Conservation (phyloP, 139 green algal species). For the Closterium sp. region DNA sequence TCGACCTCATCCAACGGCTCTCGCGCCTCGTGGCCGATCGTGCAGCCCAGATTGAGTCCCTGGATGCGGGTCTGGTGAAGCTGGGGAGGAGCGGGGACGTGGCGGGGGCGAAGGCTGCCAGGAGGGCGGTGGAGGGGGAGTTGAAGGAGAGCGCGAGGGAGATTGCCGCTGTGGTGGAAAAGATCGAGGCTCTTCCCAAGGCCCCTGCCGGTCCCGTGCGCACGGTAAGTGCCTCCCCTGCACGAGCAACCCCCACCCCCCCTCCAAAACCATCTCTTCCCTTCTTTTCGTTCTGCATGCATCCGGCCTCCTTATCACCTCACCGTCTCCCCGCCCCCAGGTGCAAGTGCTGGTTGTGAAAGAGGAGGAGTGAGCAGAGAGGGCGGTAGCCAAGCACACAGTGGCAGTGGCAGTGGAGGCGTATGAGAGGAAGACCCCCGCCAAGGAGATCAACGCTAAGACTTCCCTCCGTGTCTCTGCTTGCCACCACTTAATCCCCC, state of each 20-base stretch:
- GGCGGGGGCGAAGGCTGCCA: constrained; percentile 7
- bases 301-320: neutral
- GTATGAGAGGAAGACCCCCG: constrained; percentile 25
- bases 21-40: constrained; percentile 9
- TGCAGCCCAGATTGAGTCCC: neutral
- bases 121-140: constrained; percentile 7
- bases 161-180: no score
- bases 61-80: constrained; percentile 30
- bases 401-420: constrained; percentile 14
- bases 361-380: constrained; percentile 21
- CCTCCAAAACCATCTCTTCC: no score
- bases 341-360: constrained; percentile 25
- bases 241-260: no score
- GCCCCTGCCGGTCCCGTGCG: no score
- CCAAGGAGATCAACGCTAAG: constrained; percentile 32
- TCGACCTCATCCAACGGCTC: constrained; percentile 36
- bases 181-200: no score
- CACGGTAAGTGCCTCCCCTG: no score
- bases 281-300: no score
- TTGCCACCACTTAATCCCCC: neutral
- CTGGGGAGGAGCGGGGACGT: constrained; percentile 31
- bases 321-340: neutral
- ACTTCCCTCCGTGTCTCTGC: neutral
- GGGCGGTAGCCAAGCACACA: constrained; percentile 14
- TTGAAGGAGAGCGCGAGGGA: constrained; percentile 30